Evolutionary conservation across 306 rosid genomes (phyloP).

Genomic region (Cyamopsis tetragonoloba): DNA sequence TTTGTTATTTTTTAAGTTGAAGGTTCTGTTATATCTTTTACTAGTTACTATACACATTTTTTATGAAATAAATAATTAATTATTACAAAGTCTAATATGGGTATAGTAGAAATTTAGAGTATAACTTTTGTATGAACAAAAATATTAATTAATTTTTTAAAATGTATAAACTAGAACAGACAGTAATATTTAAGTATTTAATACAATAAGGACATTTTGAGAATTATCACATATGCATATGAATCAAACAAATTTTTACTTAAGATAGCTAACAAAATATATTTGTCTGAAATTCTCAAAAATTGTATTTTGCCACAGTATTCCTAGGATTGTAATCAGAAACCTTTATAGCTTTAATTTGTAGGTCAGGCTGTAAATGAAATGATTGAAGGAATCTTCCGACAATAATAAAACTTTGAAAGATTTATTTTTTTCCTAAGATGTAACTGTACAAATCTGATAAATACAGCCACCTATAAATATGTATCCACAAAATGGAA

Average conservation of each 20-base stretch:
- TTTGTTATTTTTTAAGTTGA: too few species aligned
- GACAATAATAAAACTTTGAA: conserved; percentile 16
- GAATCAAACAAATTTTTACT: background rate
- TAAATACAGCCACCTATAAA: conserved; percentile 33
- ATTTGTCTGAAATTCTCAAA: background rate
- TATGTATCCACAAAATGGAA: conserved; percentile 52
- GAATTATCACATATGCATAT: background rate
- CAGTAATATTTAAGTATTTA: background rate
- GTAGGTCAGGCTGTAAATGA: background rate
- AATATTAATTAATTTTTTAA: too few species aligned
- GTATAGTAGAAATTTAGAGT: too few species aligned
- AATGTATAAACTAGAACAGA: too few species aligned
- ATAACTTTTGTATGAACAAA: too few species aligned
- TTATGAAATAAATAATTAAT: too few species aligned
- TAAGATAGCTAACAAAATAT: too few species aligned
- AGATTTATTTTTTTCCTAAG: conserved; percentile 38
- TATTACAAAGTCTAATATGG: too few species aligned
- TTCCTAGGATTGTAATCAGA: background rate
- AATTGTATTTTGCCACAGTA: background rate
- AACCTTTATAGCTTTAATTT: background rate
- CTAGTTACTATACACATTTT: too few species aligned
- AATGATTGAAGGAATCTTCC: conserved; percentile 3
- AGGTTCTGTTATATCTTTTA: too few species aligned
- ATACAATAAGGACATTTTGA: background rate
- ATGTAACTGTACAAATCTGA: conserved; percentile 60